These are phyloP conservation scores for Penicillium capsulatum DNA, from an alignment of 2,329 filamentous ascomycete species.

Conservation along the genomic window DNA sequence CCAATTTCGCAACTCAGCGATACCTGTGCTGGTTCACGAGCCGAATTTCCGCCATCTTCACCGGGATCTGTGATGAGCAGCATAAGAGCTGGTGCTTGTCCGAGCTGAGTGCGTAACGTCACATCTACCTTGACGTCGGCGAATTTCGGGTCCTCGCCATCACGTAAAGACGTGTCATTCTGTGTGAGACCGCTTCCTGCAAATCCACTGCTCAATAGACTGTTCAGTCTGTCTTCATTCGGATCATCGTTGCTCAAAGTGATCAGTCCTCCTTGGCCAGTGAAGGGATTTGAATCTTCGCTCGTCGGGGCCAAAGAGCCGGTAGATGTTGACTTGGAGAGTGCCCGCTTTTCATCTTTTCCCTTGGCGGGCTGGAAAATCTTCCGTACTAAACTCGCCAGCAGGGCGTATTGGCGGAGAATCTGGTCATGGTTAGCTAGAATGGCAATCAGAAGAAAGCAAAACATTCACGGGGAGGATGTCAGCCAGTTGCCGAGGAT, in stretches of 20 bases:
- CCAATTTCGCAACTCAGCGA: conserved; percentile 40
- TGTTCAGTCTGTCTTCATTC: conserved; percentile 52
- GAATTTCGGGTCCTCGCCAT: conserved; percentile 2
- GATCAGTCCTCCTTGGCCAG: conserved; percentile 18
- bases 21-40: conserved; percentile 21
- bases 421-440: conserved; percentile 24
- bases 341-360: conserved; percentile 8
- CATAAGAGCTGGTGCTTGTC: conserved; percentile 38
- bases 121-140: conserved; percentile 37
- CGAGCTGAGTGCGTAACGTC: conserved; percentile 38
- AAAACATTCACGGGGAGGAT: conserved; percentile 37
- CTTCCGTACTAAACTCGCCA: conserved; percentile 39
- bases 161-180: conserved; percentile 3
- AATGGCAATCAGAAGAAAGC: not conserved
- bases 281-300: conserved; percentile 11
- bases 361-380: conserved; percentile 28
- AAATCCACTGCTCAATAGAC: conserved; percentile 42
- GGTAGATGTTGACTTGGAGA: conserved; percentile 6
- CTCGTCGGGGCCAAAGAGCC: conserved; percentile 3
- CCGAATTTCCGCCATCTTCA: conserved; percentile 5
- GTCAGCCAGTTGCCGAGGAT: conserved; percentile 44
- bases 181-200: not conserved
- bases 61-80: conserved; percentile 32
- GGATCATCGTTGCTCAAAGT: conserved; percentile 42
- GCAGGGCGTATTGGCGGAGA: conserved; percentile 43